Evolutionary conservation across 179 eudicot species (phyloP), one percentile per base, ranked within the genome.

Genomic region (Carnegiea gigantea): DNA sequence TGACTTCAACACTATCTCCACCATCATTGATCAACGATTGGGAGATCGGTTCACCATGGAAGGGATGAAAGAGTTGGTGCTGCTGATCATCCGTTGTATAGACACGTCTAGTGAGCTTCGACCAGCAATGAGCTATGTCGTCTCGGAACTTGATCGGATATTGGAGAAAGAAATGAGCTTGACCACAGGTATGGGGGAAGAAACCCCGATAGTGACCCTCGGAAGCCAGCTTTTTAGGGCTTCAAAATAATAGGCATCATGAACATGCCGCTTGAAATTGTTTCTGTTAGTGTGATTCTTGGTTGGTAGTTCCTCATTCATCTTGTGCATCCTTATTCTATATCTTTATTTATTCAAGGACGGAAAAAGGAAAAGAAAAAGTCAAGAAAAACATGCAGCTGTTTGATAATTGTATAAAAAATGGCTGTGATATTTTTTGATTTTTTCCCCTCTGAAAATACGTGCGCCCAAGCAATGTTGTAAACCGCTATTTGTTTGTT

Each of bases 201-300:
- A 93, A 78, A 92, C 98, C 84, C 97, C 99, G 15, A 93, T 92
- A 75, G 98, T 95, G 67, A 92, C 92, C 76, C 98, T 94, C 64
- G 99, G 97, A 84, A 95, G 99, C 92, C 95, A 94, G 82, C 99
- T 95, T 85, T 95, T 95, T 81, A 92, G 87, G 89, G 83, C 92
- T 80, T 87, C 87, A 75, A 92, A 86, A 84, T 94, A 77, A 91
- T 7, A 30, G 26, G 26, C 72, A 70, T 14, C 43, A 26, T 14
- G 59, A 57, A 48, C 75, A 62, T 77, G 68, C 85, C 70, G 62
- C 77, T 59, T 79, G 21, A 24, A 73, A 77, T 76, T 80, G 70
- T 80, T 71, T 82, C 60, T 74, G 13, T 36, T 17, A 75, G 83
- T 86, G 86, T 88, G 83, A 77, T 81, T 79, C 79, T 76, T 84